These are phyloP conservation scores for Calycina marina DNA, from an alignment of 2,329 filamentous ascomycete species.

Conservation along the genomic window DNA sequence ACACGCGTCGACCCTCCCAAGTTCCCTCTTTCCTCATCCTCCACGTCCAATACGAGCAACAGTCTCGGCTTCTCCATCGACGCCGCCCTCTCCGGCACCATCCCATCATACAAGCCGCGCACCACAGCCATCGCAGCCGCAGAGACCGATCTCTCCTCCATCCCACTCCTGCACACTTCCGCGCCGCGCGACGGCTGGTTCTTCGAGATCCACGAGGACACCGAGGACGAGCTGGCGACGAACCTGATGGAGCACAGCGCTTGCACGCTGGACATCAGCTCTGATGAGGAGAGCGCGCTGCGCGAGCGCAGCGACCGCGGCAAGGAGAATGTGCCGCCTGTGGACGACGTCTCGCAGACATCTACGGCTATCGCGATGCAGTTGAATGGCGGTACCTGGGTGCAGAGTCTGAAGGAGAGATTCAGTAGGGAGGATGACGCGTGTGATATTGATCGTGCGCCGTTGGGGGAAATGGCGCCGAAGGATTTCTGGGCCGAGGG, in stretches of 20 bases:
- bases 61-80: conserved; percentile 63
- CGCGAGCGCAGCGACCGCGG: conserved; percentile 45
- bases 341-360: conserved; percentile 47
- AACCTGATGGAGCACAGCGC: conserved; percentile 89
- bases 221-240: conserved; percentile 76
- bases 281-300: conserved; percentile 56
- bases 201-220: conserved; percentile 92
- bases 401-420: conserved; percentile 20
- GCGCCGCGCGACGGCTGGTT: conserved; percentile 58
- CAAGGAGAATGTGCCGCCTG: conserved; percentile 88
- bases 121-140: conserved; percentile 14
- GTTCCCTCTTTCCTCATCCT: conserved; percentile 32
- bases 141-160: neutral
- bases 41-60: conserved; percentile 26
- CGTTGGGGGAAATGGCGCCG: conserved; percentile 52
- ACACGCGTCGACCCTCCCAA: conserved; percentile 57
- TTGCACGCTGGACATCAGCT: conserved; percentile 73
- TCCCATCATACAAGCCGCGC: conserved; percentile 43
- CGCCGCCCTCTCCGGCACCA: conserved; percentile 65
- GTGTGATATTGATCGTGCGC: conserved; percentile 48
- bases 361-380: conserved; percentile 16
- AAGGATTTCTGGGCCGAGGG: conserved; percentile 54
- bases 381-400: conserved; percentile 18
- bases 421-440: conserved; percentile 33
- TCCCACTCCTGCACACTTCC: conserved; percentile 26